phyloP scores from a whole-genome alignment of 768 basidiomycete genomes.

The Russula dissimulans region DNA sequence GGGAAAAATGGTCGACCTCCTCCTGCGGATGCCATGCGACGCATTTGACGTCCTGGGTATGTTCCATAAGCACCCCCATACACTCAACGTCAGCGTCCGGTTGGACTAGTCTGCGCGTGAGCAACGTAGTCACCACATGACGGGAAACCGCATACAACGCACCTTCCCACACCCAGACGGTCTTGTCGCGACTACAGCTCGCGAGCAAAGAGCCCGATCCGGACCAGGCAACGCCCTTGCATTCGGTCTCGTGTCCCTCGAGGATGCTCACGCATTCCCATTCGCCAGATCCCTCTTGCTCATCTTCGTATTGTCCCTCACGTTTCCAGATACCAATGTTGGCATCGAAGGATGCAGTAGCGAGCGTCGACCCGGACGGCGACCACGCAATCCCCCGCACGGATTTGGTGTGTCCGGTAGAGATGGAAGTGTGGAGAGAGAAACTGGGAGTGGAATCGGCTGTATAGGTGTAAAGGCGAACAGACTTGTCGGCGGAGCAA shows the following conservation, averaged over 20 bases:
- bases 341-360: constrained; percentile 90
- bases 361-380: constrained; percentile 77
- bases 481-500: constrained; percentile 90
- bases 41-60: constrained; percentile 91
- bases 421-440: constrained; percentile 52
- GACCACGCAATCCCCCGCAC: constrained; percentile 84
- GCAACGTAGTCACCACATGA: neutral
- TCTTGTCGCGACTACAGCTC: constrained; percentile 92
- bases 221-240: constrained; percentile 49
- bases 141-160: constrained; percentile 19
- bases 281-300: constrained; percentile 31
- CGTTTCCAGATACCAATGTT: constrained; percentile 89
- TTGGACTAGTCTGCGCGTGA: constrained; percentile 45
- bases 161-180: constrained; percentile 99
- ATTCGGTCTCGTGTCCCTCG: constrained; percentile 95
- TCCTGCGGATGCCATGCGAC: constrained; percentile 93
- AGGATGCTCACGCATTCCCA: constrained; percentile 86
- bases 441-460: constrained; percentile 32
- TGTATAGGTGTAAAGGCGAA: constrained; percentile 71
- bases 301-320: constrained; percentile 37
- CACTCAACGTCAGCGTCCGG: constrained; percentile 94
- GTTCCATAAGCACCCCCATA: constrained; percentile 92
- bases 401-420: constrained; percentile 81
- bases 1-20: constrained; percentile 41
- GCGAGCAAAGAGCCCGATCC: constrained; percentile 58